phyloP scores from a whole-genome alignment of 1,284 basidiomycete species.

The Ustilago bromivora region DNA sequence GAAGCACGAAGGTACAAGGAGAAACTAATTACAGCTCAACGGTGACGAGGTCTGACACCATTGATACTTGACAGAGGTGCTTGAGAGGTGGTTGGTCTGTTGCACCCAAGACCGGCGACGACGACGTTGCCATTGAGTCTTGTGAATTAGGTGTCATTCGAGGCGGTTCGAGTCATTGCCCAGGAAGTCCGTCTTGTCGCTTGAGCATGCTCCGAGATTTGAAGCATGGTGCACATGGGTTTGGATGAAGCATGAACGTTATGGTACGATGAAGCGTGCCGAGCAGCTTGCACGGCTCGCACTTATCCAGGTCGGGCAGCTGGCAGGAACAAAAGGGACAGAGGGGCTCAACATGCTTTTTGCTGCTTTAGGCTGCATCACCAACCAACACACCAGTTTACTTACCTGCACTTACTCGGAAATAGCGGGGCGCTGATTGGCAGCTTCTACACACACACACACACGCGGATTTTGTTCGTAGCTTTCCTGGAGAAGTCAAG shows the following conservation, averaged over 20 bases:
- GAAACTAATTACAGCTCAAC: background rate
- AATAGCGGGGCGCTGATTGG: conserved; percentile 24
- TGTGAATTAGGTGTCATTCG: background rate
- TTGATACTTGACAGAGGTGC: no score
- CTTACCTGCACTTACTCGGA: conserved; percentile 4
- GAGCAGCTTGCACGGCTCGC: background rate
- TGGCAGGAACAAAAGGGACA: background rate
- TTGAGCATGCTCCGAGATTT: conserved; percentile 16
- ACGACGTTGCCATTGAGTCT: no score
- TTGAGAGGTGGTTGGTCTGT: no score
- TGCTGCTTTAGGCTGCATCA: background rate
- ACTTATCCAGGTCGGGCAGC: background rate
- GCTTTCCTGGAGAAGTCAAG: background rate
- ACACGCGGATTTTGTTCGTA: background rate
- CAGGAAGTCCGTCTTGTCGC: background rate
- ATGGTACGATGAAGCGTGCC: background rate
- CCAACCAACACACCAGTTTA: background rate
- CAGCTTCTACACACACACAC: background rate
- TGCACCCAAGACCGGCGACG: no score
- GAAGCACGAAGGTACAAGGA: background rate
- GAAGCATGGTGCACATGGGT: conserved; percentile 3
- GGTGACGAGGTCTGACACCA: background rate
- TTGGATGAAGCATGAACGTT: background rate
- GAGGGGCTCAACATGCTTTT: background rate
- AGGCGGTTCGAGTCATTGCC: conserved; percentile 22